Evolutionary conservation across 2,329 filamentous ascomycete genomes (phyloP), one percentile per base, ranked within the genome.

Genomic region (Orbilia ellipsospora): DNA sequence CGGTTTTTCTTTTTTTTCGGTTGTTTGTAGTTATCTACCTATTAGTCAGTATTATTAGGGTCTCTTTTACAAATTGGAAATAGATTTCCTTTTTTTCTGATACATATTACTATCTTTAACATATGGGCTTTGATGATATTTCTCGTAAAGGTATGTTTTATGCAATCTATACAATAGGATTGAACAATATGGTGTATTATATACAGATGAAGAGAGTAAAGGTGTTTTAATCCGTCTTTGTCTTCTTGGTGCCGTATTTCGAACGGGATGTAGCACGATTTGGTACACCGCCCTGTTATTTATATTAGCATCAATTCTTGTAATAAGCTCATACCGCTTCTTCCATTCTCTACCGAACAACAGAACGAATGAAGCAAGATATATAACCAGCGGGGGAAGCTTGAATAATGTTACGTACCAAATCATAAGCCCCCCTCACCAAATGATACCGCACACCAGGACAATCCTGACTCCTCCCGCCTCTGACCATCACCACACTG

Each of bases 211-310:
- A n/a, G 16, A 1, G 8, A 15, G 16, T n/a, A 6, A 15, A n/a
- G 5, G 16, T 48, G 50, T 1, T 18, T 77, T 78, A 77, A 78
- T 86, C 20, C 82, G 89, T 89, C 90, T 98, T 98, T 0, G 95
- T 94, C 86, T 97, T 98, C 90, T 99, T 99, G 59, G 95, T 96
- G 76, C 95, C 95, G 82, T 97, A 99, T 84, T 99, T 99, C 81
- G 93, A 97, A 80, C 95, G 88, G 83, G 92, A 93, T 20, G 90
- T 92, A 80, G 91, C 88, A 79, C 95, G 87, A 82, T 89, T 95
- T 20, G 89, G 90, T 78, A 99, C 95, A 86, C 95, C 95, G 81
- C 93, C 93, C 94, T 97, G 78, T 12, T 75, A 31, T 18, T 20
- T 1, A 36, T 36, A 6, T 36, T 36, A 36, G 31, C 31, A 36